Conservation (phyloP, 805 yeast genomes). For the Kockiozyma suomiensis region DNA sequence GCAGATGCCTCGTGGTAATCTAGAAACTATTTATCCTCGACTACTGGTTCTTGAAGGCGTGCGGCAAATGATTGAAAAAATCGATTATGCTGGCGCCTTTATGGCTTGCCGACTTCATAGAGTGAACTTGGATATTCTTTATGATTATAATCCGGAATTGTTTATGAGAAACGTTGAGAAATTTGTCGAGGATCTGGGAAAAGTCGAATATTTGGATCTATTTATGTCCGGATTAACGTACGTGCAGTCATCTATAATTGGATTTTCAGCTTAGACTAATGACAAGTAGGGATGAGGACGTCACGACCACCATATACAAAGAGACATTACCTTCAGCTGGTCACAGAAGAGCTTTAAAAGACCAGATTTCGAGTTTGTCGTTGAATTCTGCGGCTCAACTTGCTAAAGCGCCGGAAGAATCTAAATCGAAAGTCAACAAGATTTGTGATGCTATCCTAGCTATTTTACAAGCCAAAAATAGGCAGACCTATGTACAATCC, state of each 20-base stretch:
- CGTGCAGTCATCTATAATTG: background rate
- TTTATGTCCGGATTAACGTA: slow-evolving; percentile 72
- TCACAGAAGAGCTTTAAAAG: slow-evolving; percentile 21
- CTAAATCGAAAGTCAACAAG: slow-evolving; percentile 59
- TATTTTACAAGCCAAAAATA: slow-evolving; percentile 55
- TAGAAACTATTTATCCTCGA: slow-evolving; percentile 92
- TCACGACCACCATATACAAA: slow-evolving; percentile 73
- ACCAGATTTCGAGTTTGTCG: slow-evolving; percentile 14
- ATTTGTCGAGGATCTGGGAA: slow-evolving; percentile 70
- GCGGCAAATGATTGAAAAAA: slow-evolving; percentile 62
- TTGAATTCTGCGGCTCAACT: background rate
- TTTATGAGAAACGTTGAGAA: slow-evolving; percentile 64
- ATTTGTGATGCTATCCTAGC: slow-evolving; percentile 72
- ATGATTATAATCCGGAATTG: slow-evolving; percentile 78
- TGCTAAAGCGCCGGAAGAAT: background rate
- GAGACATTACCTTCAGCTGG: slow-evolving; percentile 57
- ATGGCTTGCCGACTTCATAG: slow-evolving; percentile 85
- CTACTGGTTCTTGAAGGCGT: slow-evolving; percentile 87
- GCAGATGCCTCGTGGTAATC: slow-evolving; percentile 94
- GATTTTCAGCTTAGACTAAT: background rate
- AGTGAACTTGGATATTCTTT: slow-evolving; percentile 83
- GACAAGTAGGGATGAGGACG: slow-evolving; percentile 72
- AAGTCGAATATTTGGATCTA: slow-evolving; percentile 77
- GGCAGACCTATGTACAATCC: slow-evolving; percentile 66
- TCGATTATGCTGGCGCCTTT: slow-evolving; percentile 73